phyloP scores from a whole-genome alignment of 371 early-diverging fungal species.

The Circinella umbellata region DNA sequence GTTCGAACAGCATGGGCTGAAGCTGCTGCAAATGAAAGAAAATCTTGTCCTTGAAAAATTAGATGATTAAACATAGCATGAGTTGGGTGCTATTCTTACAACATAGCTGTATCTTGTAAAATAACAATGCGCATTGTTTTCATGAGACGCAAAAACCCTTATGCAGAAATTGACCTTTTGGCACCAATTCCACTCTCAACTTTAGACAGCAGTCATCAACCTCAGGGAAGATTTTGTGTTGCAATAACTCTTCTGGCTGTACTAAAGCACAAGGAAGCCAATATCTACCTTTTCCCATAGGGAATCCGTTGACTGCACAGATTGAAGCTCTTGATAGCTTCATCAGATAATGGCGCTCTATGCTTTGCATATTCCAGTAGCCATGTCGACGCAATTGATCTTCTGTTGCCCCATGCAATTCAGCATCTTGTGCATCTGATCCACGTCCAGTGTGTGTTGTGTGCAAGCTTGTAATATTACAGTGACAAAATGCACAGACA shows the following conservation, averaged over 20 bases:
- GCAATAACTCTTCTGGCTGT: background rate
- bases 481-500: background rate
- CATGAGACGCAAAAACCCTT: background rate
- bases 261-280: background rate
- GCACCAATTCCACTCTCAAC: background rate
- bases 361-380: constrained; percentile 4
- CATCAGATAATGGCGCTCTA: background rate
- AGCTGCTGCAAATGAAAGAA: background rate
- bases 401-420: background rate
- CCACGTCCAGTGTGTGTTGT: background rate
- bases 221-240: background rate
- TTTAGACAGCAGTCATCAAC: background rate
- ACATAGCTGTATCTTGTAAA: background rate
- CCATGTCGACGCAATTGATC: background rate
- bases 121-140: background rate
- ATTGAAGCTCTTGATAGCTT: constrained; percentile 1
- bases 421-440: background rate
- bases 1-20: background rate
- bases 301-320: background rate
- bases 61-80: background rate
- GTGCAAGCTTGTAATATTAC: background rate
- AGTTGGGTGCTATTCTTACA: background rate
- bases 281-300: background rate
- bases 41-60: background rate
- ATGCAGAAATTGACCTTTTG: background rate